Evolutionary conservation across 768 basidiomycete species (phyloP).

Genomic region (Collybiopsis luxurians): DNA sequence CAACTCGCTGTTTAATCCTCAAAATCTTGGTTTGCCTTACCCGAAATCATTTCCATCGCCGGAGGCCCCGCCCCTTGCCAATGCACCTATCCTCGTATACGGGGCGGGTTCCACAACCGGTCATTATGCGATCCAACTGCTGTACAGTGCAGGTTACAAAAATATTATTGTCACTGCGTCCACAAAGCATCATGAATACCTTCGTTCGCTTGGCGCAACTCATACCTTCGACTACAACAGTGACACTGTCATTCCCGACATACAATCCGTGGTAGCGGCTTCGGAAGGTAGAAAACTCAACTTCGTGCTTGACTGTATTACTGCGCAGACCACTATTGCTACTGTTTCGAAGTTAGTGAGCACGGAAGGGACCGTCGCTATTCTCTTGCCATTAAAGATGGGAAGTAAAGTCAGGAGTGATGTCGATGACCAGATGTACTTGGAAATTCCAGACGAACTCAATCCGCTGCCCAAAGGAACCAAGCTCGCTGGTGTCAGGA

Average conservation of each 20-base stretch:
- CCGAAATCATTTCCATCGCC: slow-evolving; percentile 29
- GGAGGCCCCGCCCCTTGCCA: slow-evolving; percentile 24
- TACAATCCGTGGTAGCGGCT: slow-evolving; percentile 15
- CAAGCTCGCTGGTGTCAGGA: slow-evolving; percentile 35
- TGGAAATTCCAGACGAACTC: slow-evolving; percentile 30
- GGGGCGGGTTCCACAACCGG: slow-evolving; percentile 42
- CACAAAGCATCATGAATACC: slow-evolving; percentile 31
- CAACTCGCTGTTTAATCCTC: slow-evolving; percentile 35
- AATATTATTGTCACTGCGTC: slow-evolving; percentile 29
- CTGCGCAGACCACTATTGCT: slow-evolving; percentile 33
- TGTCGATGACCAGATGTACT: slow-evolving; percentile 24
- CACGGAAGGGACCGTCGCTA: slow-evolving; percentile 36
- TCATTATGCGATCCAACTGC: slow-evolving; percentile 35
- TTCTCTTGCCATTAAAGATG: slow-evolving; percentile 46
- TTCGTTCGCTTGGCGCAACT: slow-evolving; percentile 38
- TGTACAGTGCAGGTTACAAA: slow-evolving; percentile 39
- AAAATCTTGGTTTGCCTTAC: slow-evolving; percentile 30
- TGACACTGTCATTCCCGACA: slow-evolving; percentile 31
- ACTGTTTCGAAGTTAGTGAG: slow-evolving; percentile 35
- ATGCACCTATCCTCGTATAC: slow-evolving; percentile 39
- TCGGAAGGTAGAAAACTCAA: slow-evolving; percentile 29
- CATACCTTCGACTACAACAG: slow-evolving; percentile 39
- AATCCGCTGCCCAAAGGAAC: slow-evolving; percentile 36
- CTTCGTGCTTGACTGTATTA: slow-evolving; percentile 37
- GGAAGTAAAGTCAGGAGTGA: slow-evolving; percentile 33